These are phyloP conservation scores for Ochetophila trinervis DNA, from an alignment of 306 rosid species.

Conservation along the genomic window DNA sequence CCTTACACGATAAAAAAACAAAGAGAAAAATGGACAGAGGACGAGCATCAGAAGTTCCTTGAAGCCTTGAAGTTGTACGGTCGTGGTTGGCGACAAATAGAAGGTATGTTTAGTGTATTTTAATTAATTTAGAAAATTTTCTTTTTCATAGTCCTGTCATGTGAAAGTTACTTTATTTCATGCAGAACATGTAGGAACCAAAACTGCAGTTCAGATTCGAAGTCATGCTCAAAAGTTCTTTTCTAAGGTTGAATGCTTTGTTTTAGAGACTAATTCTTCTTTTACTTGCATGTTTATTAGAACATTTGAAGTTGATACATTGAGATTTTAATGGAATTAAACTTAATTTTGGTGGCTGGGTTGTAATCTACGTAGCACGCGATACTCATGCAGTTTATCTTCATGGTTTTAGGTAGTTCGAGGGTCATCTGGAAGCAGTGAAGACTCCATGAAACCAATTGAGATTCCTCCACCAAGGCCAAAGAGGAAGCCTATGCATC, in stretches of 20 bases:
- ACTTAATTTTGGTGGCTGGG: not conserved
- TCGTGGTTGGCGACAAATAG: conserved; percentile 97
- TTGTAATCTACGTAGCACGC: conserved; percentile 1
- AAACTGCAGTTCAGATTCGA: conserved; percentile 98
- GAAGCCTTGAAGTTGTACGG: conserved; percentile 95
- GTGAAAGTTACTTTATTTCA: conserved; percentile 36
- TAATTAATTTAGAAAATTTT: conserved; percentile 6
- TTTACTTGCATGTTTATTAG: not conserved
- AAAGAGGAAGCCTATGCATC: conserved; percentile 86
- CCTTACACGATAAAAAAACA: conserved; percentile 89
- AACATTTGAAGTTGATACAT: conserved; percentile 4
- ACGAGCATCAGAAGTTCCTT: conserved; percentile 88
- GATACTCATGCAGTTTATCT: conserved; percentile 17
- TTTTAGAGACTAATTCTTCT: conserved; percentile 10
- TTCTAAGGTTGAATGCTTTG: conserved; percentile 66
- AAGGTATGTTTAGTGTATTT: conserved; percentile 50
- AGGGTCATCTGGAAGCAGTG: conserved; percentile 53
- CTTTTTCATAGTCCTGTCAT: conserved; percentile 13
- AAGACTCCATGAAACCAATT: conserved; percentile 53
- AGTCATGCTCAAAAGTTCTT: conserved; percentile 99
- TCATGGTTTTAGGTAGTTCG: conserved; percentile 60
- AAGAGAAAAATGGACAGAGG: conserved; percentile 96
- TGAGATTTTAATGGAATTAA: not conserved
- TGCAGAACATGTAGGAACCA: conserved; percentile 96
- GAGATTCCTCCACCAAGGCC: conserved; percentile 98